Conservation (phyloP, 163 green algal genomes). For the Chloromonas sp. region DNA sequence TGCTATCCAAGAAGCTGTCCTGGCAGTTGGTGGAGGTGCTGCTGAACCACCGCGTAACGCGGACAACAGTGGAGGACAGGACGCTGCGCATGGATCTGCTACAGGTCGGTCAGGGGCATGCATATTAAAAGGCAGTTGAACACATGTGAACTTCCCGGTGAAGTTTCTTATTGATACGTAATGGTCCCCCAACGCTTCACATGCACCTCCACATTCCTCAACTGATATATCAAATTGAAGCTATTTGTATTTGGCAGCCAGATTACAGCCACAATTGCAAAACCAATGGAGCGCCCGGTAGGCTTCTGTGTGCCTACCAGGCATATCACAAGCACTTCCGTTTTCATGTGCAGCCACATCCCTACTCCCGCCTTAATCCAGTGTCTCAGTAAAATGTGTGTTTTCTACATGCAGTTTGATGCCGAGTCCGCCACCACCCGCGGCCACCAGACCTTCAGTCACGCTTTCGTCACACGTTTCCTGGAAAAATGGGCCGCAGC, state of each 20-base stretch:
- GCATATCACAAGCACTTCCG: no score
- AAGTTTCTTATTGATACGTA: no score
- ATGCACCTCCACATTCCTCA: no score
- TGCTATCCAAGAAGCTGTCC: conserved; percentile 1
- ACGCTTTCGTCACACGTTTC: background rate
- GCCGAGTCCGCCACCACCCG: background rate
- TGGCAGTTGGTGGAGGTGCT: conserved; percentile 10
- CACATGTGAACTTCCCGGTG: no score
- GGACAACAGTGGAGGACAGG: conserved; percentile 7
- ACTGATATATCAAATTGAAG: no score
- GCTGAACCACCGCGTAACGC: conserved; percentile 3
- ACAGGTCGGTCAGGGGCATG: background rate
- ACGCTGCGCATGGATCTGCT: background rate
- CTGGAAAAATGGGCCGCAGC: conserved; percentile 3
- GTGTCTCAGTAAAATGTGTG: background rate
- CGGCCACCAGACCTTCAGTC: background rate
- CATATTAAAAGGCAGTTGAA: background rate
- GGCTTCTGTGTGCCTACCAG: no score
- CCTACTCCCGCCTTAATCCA: no score
- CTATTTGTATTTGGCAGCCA: no score
- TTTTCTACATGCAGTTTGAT: background rate
- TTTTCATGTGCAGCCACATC: no score
- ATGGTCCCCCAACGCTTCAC: no score
- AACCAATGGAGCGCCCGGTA: no score
- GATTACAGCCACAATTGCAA: no score